Base-by-base conservation (phyloP, 495 filamentous ascomycete species). In the Penicillium chermesinum region DNA sequence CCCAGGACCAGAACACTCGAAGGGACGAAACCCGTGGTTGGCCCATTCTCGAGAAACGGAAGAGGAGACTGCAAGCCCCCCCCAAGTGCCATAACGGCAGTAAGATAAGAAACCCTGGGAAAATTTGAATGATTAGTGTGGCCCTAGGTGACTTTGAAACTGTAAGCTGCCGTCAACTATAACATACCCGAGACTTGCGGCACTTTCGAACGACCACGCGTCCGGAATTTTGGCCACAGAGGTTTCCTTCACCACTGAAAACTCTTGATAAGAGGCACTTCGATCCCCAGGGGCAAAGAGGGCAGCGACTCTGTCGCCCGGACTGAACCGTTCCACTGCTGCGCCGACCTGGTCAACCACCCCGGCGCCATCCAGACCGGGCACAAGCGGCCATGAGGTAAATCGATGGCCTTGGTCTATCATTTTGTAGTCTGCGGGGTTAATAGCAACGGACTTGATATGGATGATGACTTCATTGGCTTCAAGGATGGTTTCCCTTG, bases 1-100 rank as follows among this genome's bases (percentile, higher is more conserved):
- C 73, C 73, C 0, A 76, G 46, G 14, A 76, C 53, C 8, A 75
- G 68, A 37, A 74, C 49, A 0, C 67, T 66, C 27, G 55, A 54
- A 19, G 52, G 63, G 8, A 27, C 49, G 22, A 44, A 45, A 19
- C 54, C 47, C 8, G 41, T 32, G 18, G 33, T 52, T 17, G 42
- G 45, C 4, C 50, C 53, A 38, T 39, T 49, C 8, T 44, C 18
- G 19, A 72, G 55, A 30, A 59, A 57, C 4, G 70, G 67, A 1
- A 74, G 41, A 7, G 61, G 62, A 3, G 66, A 46, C 8, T 61
- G 41, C 13, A 66, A 34, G n/a, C 50, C 55, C 3, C 46, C 25
- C 30, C 56, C 61, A n/a, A 65, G 61, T 21, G 55, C 47, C 43
- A 63, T 52, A 13, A 62, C 54, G 13, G 64, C 72, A n/a, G 72